Evolutionary conservation across 1,284 basidiomycete genomes (phyloP), one percentile per base, ranked within the genome.

Genomic region (Fomes fomentarius): DNA sequence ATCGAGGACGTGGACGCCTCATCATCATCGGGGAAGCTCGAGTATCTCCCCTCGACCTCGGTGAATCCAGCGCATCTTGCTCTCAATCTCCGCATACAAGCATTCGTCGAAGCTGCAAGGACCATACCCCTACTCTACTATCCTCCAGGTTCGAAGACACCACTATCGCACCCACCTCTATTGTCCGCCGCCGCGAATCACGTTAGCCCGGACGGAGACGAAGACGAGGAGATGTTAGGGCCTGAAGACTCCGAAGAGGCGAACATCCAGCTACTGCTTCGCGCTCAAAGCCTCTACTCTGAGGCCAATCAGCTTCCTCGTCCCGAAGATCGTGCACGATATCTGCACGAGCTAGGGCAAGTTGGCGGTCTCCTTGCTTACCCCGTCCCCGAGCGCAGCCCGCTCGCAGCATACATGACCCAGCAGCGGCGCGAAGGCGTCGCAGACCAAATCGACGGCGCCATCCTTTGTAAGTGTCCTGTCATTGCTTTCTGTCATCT

Each of bases 361-460:
- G 91, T 96, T 2, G 80, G 82, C 15, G 88, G 86, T 0, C 70
- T 96, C 26, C 75, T 96, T 34, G 91, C 87, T 4, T 95, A 94
- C 67, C 77, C 75, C 22, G 77, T 84, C 3, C 88, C 93, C 0
- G 89, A 93, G 67, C 76, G 76, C 43, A 89, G 88, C 57, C 81
- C 77, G 40, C 76, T 92, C 60, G 75, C 82, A 14, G 80, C 77
- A 46, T 94, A 94, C 68, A 70, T 96, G 54, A 79, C 80, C 47
- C 84, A 87, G 67, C 82, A 82, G 53, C 75, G 92, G 54, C 80
- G 93, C 49, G 87, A 90, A 61, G 83, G 83, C 6, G 80, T 96
- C 5, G 93, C 93, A 1, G 88, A 92, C 54, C 91, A 94, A 71
- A 86, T 96, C 49, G 91, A 95, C 61, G 82, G 83, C 44, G 94